phyloP scores from a whole-genome alignment of 1,139 yeast genomes.

The Zygotorulaspora mrakii region DNA sequence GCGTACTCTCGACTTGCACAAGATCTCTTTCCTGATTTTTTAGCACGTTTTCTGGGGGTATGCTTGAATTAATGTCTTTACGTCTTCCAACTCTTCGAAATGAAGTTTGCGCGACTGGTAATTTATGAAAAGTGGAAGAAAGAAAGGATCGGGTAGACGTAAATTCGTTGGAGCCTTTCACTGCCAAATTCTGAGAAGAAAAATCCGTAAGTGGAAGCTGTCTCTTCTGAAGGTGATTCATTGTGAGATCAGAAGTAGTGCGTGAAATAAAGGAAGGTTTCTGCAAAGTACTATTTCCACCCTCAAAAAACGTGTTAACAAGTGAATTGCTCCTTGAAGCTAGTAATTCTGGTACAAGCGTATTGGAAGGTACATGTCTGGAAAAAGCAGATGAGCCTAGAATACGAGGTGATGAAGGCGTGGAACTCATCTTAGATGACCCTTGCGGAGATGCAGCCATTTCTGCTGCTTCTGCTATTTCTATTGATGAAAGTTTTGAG shows the following conservation, averaged over 20 bases:
- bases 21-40: too few relatives aligned
- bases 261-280: constrained; percentile 25
- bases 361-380: constrained; percentile 4
- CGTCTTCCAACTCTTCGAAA: constrained; percentile 34
- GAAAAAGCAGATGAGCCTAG: constrained; percentile 1
- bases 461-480: neutral
- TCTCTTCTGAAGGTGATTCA: constrained; percentile 31
- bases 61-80: constrained; percentile 9
- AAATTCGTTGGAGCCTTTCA: constrained; percentile 1
- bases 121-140: neutral
- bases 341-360: constrained; percentile 11
- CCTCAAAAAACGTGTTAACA: constrained; percentile 28
- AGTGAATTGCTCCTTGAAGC: constrained; percentile 27
- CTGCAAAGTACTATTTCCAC: constrained; percentile 16
- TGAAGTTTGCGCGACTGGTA: constrained; percentile 14
- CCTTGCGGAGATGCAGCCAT: constrained; percentile 14
- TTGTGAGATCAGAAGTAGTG: constrained; percentile 32
- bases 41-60: neutral
- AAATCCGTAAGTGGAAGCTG: constrained; percentile 33
- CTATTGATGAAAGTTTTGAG: neutral
- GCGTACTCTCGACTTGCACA: constrained; percentile 35
- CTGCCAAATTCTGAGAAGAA: constrained; percentile 8
- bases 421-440: constrained; percentile 12
- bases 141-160: neutral
- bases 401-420: constrained; percentile 4